Evolutionary conservation across 345 rosid genomes (phyloP).

Genomic region (rapeseed (Brassica napus)): DNA sequence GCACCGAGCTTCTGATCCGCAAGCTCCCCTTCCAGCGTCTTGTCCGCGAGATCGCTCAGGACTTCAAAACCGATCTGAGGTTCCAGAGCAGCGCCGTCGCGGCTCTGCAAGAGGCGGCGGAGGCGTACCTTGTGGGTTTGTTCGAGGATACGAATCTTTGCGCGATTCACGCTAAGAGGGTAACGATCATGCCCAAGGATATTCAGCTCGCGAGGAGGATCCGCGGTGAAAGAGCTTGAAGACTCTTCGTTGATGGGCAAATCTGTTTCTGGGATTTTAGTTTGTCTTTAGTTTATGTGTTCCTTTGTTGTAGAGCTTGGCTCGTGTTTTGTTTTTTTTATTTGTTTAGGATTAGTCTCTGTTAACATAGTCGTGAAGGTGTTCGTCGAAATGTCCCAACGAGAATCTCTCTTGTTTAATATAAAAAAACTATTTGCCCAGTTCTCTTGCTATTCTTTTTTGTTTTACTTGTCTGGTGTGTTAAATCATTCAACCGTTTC

Average conservation of each 20-base stretch:
- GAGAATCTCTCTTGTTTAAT: slow-evolving; percentile 10
- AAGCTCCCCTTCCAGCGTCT: slow-evolving; percentile 60
- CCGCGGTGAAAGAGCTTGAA: slow-evolving; percentile 56
- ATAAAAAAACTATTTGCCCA: background rate
- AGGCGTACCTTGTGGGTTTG: slow-evolving; percentile 56
- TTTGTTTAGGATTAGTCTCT: background rate
- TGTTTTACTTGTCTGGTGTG: background rate
- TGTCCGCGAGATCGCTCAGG: slow-evolving; percentile 63
- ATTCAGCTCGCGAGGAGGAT: slow-evolving; percentile 60
- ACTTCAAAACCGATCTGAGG: slow-evolving; percentile 61
- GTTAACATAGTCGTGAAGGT: background rate
- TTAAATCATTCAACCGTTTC: background rate
- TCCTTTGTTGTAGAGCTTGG: too few relatives aligned
- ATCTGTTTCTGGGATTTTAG: background rate
- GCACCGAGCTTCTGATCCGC: slow-evolving; percentile 54
- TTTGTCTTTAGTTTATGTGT: too few relatives aligned
- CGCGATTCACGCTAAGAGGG: slow-evolving; percentile 60
- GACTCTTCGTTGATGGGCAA: background rate
- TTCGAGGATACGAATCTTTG: slow-evolving; percentile 57
- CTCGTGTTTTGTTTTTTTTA: too few relatives aligned
- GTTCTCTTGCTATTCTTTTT: background rate
- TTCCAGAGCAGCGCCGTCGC: slow-evolving; percentile 65
- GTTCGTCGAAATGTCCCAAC: background rate
- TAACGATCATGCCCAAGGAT: slow-evolving; percentile 59
- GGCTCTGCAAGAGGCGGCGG: slow-evolving; percentile 55